These are phyloP conservation scores for Cryptosporidium tyzzeri DNA, from an alignment of 169 alveolate genomes.

Conservation along the genomic window DNA sequence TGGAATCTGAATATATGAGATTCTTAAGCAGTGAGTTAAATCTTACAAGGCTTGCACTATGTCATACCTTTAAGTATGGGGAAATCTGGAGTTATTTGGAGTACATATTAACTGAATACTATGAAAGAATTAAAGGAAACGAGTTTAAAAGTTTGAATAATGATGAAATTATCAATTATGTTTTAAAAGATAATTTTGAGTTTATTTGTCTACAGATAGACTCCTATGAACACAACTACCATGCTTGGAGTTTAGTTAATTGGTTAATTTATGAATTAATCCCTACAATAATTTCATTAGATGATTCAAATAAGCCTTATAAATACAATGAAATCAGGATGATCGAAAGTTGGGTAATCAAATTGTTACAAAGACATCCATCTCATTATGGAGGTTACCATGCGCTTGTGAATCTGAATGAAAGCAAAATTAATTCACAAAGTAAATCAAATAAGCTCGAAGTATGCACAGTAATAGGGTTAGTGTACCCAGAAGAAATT, in stretches of 20 bases:
- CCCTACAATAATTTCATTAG: background rate
- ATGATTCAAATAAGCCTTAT: constrained; percentile 3
- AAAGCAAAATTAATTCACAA: background rate
- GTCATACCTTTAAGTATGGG: constrained; percentile 32
- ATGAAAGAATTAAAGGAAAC: background rate
- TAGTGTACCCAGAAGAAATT: constrained; percentile 9
- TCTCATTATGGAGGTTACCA: constrained; percentile 64
- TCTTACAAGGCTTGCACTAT: constrained; percentile 29
- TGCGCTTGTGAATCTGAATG: constrained; percentile 36
- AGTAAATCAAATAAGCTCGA: background rate
- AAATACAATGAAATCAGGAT: background rate
- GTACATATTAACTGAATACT: constrained; percentile 1
- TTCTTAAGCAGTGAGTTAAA: constrained; percentile 27
- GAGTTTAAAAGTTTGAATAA: background rate
- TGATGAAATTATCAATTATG: background rate
- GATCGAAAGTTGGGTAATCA: constrained; percentile 24
- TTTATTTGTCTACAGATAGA: constrained; percentile 25
- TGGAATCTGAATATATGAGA: background rate
- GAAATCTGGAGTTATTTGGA: constrained; percentile 63
- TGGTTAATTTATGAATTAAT: constrained; percentile 35
- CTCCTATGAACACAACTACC: constrained; percentile 17
- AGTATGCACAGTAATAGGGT: background rate
- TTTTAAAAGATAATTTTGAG: constrained; percentile 7
- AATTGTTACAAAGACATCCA: constrained; percentile 19
- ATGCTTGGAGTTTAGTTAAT: constrained; percentile 61